Evolutionary conservation across 1,284 basidiomycete species (phyloP), one percentile per base, ranked within the genome.

Genomic region (Flammula alnicola): DNA sequence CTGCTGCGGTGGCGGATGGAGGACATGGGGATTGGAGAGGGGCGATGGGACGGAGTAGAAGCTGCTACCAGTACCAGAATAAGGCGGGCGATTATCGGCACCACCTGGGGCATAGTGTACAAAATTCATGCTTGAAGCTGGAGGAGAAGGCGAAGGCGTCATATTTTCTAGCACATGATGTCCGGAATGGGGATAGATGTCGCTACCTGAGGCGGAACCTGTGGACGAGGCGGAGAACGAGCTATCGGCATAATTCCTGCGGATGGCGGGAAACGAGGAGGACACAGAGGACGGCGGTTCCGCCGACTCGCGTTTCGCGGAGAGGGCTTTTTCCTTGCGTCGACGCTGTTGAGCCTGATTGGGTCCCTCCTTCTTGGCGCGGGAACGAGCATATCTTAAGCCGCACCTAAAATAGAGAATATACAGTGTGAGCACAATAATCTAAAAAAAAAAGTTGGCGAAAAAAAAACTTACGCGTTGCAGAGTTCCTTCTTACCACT

Each of bases 401-500:
- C 89, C 89, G 67, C 89, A 92, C 32, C 88, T 91, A 60, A 54
- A 55, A 57, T 54, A 54, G 59, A 61, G 56, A 56, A 64, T 57
- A 55, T 14, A 48, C 16, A 36, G 19, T 43, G 41, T 44, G 40
- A 57, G 40, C 55, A 59, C 52, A 52, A 49, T 43, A n/a, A n/a
- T n/a, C n/a, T n/a, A n/a, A n/a, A n/a, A n/a, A n/a, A n/a, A n/a
- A n/a, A n/a, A n/a, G n/a, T n/a, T n/a, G n/a, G n/a, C n/a, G n/a
- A n/a, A 53, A 46, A 50, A 50, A 44, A 52, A 49, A 52, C 89
- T 77, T 71, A 95, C 89, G 93, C 93, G 71, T 96, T 96, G 69
- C 93, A 96, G 38, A 96, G 75, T 66, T 94, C 91, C 73, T 95
- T 95, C 68, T 91, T 88, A 12, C 93, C 93, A 60, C 81, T 91